Evolutionary conservation across 805 yeast genomes (phyloP).

Genomic region (Wickerhamomyces hampshirensis): DNA sequence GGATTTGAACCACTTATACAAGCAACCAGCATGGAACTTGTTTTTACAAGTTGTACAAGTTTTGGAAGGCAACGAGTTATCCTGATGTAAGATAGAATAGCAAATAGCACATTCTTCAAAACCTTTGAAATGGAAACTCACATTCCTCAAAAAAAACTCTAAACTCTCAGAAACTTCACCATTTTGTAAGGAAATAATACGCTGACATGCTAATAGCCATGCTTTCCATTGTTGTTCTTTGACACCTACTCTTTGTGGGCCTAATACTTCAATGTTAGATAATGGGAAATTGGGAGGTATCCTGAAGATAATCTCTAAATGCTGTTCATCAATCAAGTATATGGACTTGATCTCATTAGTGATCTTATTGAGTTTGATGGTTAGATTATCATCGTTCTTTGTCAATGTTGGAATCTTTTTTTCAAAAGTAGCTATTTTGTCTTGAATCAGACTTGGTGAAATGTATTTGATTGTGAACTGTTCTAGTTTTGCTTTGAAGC

Average conservation of each 20-base stretch:
- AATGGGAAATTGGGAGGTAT: conserved; percentile 79
- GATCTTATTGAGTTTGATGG: conserved; percentile 55
- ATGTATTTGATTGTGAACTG: conserved; percentile 55
- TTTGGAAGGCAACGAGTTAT: conserved; percentile 85
- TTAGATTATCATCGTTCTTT: conserved; percentile 35
- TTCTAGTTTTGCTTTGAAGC: conserved; percentile 55
- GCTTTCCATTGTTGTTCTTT: conserved; percentile 92
- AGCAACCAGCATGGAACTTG: conserved; percentile 92
- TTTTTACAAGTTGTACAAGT: conserved; percentile 86
- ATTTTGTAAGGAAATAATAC: conserved; percentile 69
- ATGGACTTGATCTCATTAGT: conserved; percentile 66
- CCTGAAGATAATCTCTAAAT: conserved; percentile 69
- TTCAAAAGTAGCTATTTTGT: conserved; percentile 50
- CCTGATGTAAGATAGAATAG: conserved; percentile 82
- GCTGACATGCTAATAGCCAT: conserved; percentile 89
- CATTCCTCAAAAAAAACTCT: conserved; percentile 50
- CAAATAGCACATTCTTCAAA: conserved; percentile 97
- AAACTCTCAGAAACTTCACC: conserved; percentile 50
- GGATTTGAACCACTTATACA: conserved; percentile 96
- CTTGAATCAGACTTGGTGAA: conserved; percentile 58
- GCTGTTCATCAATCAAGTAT: conserved; percentile 82
- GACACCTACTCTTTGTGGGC: conserved; percentile 79
- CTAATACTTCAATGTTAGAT: conserved; percentile 66
- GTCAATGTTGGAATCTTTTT: conserved; percentile 31
- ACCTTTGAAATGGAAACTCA: conserved; percentile 82